Evolutionary conservation across 306 rosid species (phyloP).

Genomic region (Hippophae gyantsensis): DNA sequence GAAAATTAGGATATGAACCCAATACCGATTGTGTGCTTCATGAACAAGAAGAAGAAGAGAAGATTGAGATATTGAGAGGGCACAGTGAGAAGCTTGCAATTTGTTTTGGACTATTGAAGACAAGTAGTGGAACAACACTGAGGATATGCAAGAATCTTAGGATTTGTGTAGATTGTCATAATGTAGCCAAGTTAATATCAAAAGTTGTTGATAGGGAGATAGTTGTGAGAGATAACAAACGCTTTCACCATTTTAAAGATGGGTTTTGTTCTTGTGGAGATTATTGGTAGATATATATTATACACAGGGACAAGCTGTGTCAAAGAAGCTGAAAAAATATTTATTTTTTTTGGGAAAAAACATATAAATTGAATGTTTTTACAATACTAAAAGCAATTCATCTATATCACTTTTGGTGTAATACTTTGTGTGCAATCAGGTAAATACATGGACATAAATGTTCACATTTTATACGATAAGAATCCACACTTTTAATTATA

Average conservation of each 20-base stretch:
- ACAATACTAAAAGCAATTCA: too few relatives aligned
- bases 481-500: too few relatives aligned
- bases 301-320: background rate
- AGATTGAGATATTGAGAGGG: conserved; percentile 40
- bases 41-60: conserved; percentile 60
- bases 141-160: conserved; percentile 66
- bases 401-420: too few relatives aligned
- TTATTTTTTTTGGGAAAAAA: too few relatives aligned
- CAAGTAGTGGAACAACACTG: conserved; percentile 43
- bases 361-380: too few relatives aligned
- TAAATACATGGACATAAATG: too few relatives aligned
- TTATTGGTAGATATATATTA: conserved; percentile 45
- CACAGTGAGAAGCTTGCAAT: conserved; percentile 89
- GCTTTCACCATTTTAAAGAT: conserved; percentile 68
- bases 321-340: too few relatives aligned
- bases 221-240: conserved; percentile 70
- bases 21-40: conserved; percentile 68
- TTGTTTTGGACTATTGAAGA: conserved; percentile 56
- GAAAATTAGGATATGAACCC: conserved; percentile 61
- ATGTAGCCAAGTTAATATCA: conserved; percentile 60
- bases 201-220: conserved; percentile 55
- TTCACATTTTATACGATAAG: too few relatives aligned
- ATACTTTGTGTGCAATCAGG: too few relatives aligned
- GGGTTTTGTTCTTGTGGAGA: conserved; percentile 74
- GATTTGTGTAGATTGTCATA: conserved; percentile 75